Conservation (phyloP, 441 rosid species). For the Gossypium trilobum region DNA sequence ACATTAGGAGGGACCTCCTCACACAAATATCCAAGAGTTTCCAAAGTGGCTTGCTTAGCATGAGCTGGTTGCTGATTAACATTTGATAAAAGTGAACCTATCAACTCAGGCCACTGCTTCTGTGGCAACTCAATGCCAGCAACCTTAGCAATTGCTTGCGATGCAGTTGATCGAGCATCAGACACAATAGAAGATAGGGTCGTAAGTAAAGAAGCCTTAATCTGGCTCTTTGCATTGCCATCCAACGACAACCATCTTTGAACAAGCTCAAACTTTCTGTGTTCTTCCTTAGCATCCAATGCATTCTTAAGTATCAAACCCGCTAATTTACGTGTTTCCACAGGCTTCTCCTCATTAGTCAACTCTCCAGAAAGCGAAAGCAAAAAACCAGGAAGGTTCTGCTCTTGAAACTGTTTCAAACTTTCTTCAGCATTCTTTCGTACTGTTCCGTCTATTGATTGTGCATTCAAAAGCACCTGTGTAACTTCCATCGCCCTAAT, state of each 20-base stretch:
- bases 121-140: conserved; percentile 68
- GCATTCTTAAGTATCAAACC: conserved; percentile 58
- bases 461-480: conserved; percentile 56
- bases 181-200: conserved; percentile 50
- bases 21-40: conserved; percentile 64
- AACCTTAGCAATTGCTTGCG: conserved; percentile 61
- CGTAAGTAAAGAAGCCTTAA: conserved; percentile 42
- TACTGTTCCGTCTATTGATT: conserved; percentile 46
- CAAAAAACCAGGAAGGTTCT: conserved; percentile 53
- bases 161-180: conserved; percentile 57
- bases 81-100: conserved; percentile 46
- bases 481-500: conserved; percentile 39
- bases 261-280: conserved; percentile 53
- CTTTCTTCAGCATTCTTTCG: conserved; percentile 48
- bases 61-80: conserved; percentile 54
- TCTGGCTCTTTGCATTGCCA: conserved; percentile 39
- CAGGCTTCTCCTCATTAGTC: conserved; percentile 60
- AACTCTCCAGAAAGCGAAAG: conserved; percentile 54
- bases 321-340: conserved; percentile 56
- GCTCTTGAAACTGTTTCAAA: conserved; percentile 39
- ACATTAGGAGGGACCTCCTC: conserved; percentile 65
- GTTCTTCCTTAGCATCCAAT: conserved; percentile 67
- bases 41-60: conserved; percentile 62
- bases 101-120: conserved; percentile 67
- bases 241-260: conserved; percentile 55